Percentiles rank a stretch among this genome's conserved stretches.
Evolutionary conservation across 108 stramenopile species (phyloP).

Genomic region (Asterionellopsis glacialis): DNA sequence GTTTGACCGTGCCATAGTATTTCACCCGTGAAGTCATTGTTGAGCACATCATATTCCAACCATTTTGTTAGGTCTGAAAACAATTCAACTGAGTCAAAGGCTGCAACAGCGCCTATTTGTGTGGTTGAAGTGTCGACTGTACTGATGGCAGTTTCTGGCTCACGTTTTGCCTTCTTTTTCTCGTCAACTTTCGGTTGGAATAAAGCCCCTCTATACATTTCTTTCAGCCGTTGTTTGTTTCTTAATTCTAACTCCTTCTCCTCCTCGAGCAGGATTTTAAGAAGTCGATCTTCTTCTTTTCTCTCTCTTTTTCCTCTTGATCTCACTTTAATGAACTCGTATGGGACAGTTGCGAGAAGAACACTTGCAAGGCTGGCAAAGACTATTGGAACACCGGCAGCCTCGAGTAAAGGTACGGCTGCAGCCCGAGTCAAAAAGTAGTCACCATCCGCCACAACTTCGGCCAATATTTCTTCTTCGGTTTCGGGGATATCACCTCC

Average conservation of each 20-base stretch:
- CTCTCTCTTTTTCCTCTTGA: constrained; percentile 24
- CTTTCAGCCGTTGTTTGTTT: constrained; percentile 2
- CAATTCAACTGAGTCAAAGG: constrained; percentile 58
- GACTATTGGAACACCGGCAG: constrained; percentile 51
- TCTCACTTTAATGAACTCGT: constrained; percentile 52
- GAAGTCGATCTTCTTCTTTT: constrained; percentile 32
- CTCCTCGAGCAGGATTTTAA: constrained; percentile 36
- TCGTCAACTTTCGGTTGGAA: constrained; percentile 12
- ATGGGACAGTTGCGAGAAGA: constrained; percentile 56
- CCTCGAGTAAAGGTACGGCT: constrained; percentile 46
- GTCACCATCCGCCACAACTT: constrained; percentile 73
- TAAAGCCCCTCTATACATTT: neutral
- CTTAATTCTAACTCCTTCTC: constrained; percentile 19
- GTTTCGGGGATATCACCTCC: constrained; percentile 1
- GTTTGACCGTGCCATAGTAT: constrained; percentile 24
- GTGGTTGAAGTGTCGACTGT: neutral
- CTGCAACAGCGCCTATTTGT: constrained; percentile 7
- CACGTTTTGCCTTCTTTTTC: neutral
- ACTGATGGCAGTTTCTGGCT: neutral
- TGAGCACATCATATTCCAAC: constrained; percentile 75
- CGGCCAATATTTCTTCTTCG: constrained; percentile 12
- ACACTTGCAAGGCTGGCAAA: constrained; percentile 48
- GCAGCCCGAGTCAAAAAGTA: constrained; percentile 69
- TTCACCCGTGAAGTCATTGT: constrained; percentile 47
- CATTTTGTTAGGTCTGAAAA: constrained; percentile 75